Evolutionary conservation across 192 early-diverging fungal genomes (phyloP), one percentile per base, ranked within the genome.

Genomic region (Diversispora epigaea): DNA sequence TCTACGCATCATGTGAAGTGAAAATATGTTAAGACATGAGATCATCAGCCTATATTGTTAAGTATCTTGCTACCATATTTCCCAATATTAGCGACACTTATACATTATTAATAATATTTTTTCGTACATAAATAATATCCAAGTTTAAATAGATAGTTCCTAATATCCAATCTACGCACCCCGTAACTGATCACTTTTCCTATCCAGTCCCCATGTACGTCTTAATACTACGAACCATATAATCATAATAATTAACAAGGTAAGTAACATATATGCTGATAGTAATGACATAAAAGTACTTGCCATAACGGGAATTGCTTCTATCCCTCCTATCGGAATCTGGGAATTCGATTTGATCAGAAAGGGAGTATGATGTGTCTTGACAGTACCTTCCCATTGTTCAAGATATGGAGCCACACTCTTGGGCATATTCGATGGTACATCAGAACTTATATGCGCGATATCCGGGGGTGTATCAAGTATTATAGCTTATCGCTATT

Each of bases 101-200:
- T 45, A 49, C 65, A 67, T 44, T 67, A 67, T 44, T 67, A 67
- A 67, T 67, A 45, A 45, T 67, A 67, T n/a, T 67, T 67, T 67
- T 67, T 67, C 64, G 22, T 67, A 47, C 45, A 67, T 67, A 67
- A 67, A 67, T 67, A 67, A 67, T 67, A 67, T 44, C 45, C 11
- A 41, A 67, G 45, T 67, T 67, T 17, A 67, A 67, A 67, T 67
- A 44, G 65, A 67, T 46, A 67, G n/a, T 67, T 14, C 22, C 0
- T 7, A 41, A 14, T 67, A 67, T 47, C 45, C 65, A 47, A 47
- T 17, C 65, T 43, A 67, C 45, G 10, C 22, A 67, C 45, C 45
- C 45, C 65, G 40, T 6, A 67, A 44, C 43, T 3, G 65, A 43
- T 67, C 11, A 67, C 65, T 67, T 67, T 67, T 67, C 15, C 15